Evolutionary conservation across 129 eudicot species (phyloP), one percentile per base, ranked within the genome.

Genomic region (Pittosporum tobira): DNA sequence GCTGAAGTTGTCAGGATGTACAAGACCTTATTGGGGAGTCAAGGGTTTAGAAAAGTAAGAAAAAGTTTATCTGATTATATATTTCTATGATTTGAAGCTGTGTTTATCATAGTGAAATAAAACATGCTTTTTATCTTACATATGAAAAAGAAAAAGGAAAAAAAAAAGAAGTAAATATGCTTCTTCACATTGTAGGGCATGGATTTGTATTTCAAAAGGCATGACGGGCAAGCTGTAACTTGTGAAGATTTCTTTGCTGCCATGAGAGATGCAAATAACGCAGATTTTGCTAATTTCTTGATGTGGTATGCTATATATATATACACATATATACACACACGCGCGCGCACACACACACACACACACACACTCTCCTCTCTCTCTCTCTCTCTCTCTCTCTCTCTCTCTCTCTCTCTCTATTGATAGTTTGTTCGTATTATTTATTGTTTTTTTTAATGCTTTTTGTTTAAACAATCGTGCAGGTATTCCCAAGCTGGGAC

Each of bases 401-500:
- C n/a, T n/a, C n/a, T n/a, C n/a, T n/a, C n/a, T n/a, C n/a, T n/a
- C n/a, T n/a, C n/a, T n/a, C n/a, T n/a, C n/a, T n/a, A n/a, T n/a
- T n/a, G n/a, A n/a, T n/a, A n/a, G n/a, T n/a, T n/a, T n/a, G n/a
- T n/a, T n/a, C n/a, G n/a, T n/a, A n/a, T n/a, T n/a, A n/a, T n/a
- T n/a, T n/a, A n/a, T 18, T n/a, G 4, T 20, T 45, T 18, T 3
- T 31, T 47, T 28, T 52, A 57, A 26, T 48, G 54, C 55, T 19
- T 67, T 31, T 63, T 30, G 19, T 49, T 28, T 0, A 26, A 28
- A 62, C 51, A 24, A 29, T 5, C 64, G 46, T 80, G 60, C 64
- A 91, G 99, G 99, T 91, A 91, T 60, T 91, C 99, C 4, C 99
- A 91, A 79, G 99, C 99, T 8, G 99, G 99, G 55, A 91, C 98